Base-by-base conservation (phyloP, 169 alveolate genomes). In the Pseudocohnilembus persalinus region DNA sequence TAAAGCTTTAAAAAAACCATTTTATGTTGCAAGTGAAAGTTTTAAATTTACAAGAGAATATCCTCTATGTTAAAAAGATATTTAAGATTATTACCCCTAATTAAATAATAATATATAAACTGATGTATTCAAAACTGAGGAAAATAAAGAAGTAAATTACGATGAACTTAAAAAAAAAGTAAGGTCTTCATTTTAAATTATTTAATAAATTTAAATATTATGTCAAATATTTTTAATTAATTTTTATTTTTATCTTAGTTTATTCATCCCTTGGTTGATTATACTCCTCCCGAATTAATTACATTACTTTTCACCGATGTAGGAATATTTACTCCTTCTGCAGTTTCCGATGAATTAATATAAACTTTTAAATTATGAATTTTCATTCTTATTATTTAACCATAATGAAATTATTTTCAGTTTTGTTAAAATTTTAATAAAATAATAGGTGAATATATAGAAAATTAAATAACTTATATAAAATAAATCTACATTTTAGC, bases 241-340 rank as follows among this genome's bases (percentile, higher is more conserved):
- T 79, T 0, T 79, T 32, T 49, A 20, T n/a, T 64, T 49, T 49
- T 11, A 49, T 20, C 68, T 30, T 30, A 81, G 80, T 29, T 34
- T 16, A 89, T 85, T 34, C 88, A 88, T 30, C 84, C 90, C 25
- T 73, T 77, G n/a, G 92, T 90, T 33, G 98, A 96, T 85, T 93
- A 92, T 73, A 96, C 97, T 26, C 97, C 97, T 65, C 97, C 98
- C 63, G 96, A 94, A 77, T 93, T 88, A 33, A 93, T 96, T 30
- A 90, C 95, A 73, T 81, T 91, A 63, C 82, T 94, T 63, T 92
- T 96, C 74, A 96, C 98, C 28, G 96, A 94, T 87, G 84, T 93
- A 77, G 98, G 98, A 33, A 93, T 93, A 33, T 92, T 94, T 77
- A 92, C 96, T 0, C 98, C 98, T n/a, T 88, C 93, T 79, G 97